A percentile compares a stretch with the other conserved stretches of the same genome.
phyloP scores from a whole-genome alignment of 805 yeast species.

The Pichia paraexigua region DNA sequence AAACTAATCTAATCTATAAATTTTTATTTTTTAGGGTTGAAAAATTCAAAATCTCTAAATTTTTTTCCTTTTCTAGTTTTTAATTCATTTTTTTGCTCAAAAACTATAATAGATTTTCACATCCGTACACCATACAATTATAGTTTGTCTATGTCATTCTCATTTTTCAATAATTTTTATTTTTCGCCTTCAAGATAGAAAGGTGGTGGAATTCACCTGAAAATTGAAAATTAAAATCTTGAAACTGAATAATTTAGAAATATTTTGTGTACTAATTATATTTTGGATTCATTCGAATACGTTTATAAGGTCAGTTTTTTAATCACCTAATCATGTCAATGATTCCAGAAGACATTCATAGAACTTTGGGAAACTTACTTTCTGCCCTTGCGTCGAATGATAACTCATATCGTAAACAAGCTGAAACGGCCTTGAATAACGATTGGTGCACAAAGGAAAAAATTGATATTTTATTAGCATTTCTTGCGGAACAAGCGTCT shows the following conservation, averaged over 20 bases:
- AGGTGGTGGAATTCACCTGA: background rate
- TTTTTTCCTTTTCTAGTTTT: too few relatives aligned
- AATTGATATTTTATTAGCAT: slow-evolving; percentile 64
- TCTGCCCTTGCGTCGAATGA: slow-evolving; percentile 72
- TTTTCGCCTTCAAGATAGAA: background rate
- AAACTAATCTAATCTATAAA: too few relatives aligned
- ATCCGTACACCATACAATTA: background rate
- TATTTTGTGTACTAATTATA: background rate
- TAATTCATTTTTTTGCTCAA: too few relatives aligned
- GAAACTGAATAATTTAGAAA: background rate
- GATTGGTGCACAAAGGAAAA: slow-evolving; percentile 69
- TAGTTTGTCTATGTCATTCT: background rate
- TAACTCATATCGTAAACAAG: slow-evolving; percentile 61
- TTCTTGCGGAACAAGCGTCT: slow-evolving; percentile 74
- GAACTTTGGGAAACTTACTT: slow-evolving; percentile 47
- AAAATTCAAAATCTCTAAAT: background rate
- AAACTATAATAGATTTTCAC: too few relatives aligned
- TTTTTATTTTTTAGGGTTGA: background rate
- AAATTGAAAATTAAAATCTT: background rate
- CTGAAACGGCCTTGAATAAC: slow-evolving; percentile 63
- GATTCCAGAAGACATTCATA: slow-evolving; percentile 55
- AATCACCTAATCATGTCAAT: slow-evolving; percentile 30
- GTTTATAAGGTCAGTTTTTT: background rate
- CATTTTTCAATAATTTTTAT: background rate
- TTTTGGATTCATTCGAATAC: background rate